phyloP scores from a whole-genome alignment of 1,284 basidiomycete genomes.

The Trichosporon coremiiforme region DNA sequence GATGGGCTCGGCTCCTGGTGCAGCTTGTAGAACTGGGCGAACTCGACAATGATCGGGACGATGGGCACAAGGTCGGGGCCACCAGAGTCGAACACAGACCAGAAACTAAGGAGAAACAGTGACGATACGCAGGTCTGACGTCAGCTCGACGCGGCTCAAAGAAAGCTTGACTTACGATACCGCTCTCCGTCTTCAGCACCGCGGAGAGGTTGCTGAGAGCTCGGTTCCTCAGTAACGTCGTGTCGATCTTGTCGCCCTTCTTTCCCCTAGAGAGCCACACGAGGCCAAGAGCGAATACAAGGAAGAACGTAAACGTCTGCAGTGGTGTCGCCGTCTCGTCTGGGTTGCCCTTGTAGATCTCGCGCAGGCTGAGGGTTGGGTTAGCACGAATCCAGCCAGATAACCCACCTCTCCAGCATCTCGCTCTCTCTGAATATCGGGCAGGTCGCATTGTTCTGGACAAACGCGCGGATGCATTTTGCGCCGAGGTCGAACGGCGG shows the following conservation, averaged over 20 bases:
- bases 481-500: slow-evolving; percentile 22
- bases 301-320: slow-evolving; percentile 25
- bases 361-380: slow-evolving; percentile 21
- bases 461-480: slow-evolving; percentile 19
- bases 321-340: slow-evolving; percentile 21
- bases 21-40: slow-evolving; percentile 6
- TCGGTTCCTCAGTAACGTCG: slow-evolving; percentile 21
- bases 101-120: slow-evolving; percentile 19
- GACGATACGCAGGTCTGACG: slow-evolving; percentile 20
- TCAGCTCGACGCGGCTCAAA: background rate
- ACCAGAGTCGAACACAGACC: slow-evolving; percentile 23
- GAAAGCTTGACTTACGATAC: slow-evolving; percentile 15
- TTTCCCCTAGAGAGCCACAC: slow-evolving; percentile 16
- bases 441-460: slow-evolving; percentile 23
- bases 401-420: slow-evolving; percentile 21
- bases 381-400: no score
- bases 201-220: slow-evolving; percentile 13
- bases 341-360: slow-evolving; percentile 20
- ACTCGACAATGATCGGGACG: background rate
- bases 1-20: slow-evolving; percentile 15
- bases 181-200: slow-evolving; percentile 23
- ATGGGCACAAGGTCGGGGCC: slow-evolving; percentile 18
- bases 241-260: slow-evolving; percentile 23
- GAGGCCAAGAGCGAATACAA: slow-evolving; percentile 14
- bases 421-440: slow-evolving; percentile 12